phyloP scores from a whole-genome alignment of 768 basidiomycete genomes.

The Exidia glandulosa region DNA sequence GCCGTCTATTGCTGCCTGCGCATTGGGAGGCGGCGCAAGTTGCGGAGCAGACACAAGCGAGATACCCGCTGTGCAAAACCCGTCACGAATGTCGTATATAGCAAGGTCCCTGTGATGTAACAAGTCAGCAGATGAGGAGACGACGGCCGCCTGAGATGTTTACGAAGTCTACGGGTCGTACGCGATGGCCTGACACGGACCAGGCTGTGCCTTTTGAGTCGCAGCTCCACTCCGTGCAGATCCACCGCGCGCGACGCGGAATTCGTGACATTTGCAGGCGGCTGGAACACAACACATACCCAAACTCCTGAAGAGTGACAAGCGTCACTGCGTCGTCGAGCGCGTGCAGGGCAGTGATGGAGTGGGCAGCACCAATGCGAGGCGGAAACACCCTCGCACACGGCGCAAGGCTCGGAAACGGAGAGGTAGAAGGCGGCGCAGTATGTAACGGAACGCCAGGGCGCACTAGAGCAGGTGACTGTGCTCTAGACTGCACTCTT shows the following conservation, averaged over 20 bases:
- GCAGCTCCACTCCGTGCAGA: too few relatives aligned
- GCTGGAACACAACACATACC: too few relatives aligned
- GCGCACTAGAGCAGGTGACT: not conserved
- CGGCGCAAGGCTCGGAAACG: not conserved
- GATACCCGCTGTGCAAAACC: constrained; percentile 24
- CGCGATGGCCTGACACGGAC: too few relatives aligned
- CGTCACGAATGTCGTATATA: constrained; percentile 44
- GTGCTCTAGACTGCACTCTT: constrained; percentile 1
- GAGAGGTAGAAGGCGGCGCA: not conserved
- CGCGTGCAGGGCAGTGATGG: constrained; percentile 36
- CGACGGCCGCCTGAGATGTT: too few relatives aligned
- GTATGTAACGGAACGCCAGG: not conserved
- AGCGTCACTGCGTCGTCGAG: constrained; percentile 34
- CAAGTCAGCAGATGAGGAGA: not conserved
- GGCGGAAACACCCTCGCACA: constrained; percentile 31
- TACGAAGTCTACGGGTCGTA: too few relatives aligned
- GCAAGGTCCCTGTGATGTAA: constrained; percentile 41
- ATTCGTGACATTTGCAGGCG: too few relatives aligned
- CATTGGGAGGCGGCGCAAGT: constrained; percentile 18
- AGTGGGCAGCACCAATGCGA: constrained; percentile 24
- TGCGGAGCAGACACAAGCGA: constrained; percentile 18
- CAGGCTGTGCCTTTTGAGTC: too few relatives aligned
- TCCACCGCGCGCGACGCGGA: too few relatives aligned
- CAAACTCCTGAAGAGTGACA: constrained; percentile 49
- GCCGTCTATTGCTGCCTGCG: constrained; percentile 5